These are phyloP conservation scores for Candida bentonensis DNA, from an alignment of 805 yeast genomes.

Conservation along the genomic window DNA sequence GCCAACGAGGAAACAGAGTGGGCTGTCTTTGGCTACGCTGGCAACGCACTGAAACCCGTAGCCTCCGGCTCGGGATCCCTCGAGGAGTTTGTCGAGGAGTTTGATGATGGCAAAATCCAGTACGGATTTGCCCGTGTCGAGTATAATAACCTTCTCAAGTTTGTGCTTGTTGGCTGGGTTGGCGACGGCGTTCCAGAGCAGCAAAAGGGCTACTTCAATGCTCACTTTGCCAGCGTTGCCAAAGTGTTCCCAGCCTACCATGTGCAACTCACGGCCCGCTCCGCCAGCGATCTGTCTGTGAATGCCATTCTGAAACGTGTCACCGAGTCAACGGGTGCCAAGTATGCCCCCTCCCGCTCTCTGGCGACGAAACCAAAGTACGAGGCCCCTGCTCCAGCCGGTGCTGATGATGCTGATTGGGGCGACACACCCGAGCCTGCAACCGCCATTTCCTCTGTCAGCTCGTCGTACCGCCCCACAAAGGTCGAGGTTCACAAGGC, in stretches of 20 bases:
- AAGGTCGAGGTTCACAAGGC: conserved; percentile 35
- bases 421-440: conserved; percentile 33
- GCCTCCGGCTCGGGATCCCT: conserved; percentile 50
- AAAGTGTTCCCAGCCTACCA: conserved; percentile 56
- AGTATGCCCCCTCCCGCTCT: conserved; percentile 48
- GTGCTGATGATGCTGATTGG: conserved; percentile 50
- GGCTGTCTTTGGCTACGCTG: conserved; percentile 65
- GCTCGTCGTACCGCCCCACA: conserved; percentile 54
- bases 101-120: conserved; percentile 78
- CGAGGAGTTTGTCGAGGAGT: conserved; percentile 63
- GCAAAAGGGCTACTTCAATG: conserved; percentile 28
- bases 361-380: conserved; percentile 22
- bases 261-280: conserved; percentile 94
- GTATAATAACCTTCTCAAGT: conserved; percentile 82
- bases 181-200: conserved; percentile 81
- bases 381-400: conserved; percentile 18
- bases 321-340: conserved; percentile 89
- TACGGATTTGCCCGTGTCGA: conserved; percentile 80
- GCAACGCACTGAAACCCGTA: conserved; percentile 27
- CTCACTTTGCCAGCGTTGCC: conserved; percentile 27
- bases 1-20: conserved; percentile 62
- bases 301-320: conserved; percentile 61
- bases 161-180: conserved; percentile 76
- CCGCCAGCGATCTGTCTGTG: conserved; percentile 74
- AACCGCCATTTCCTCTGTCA: conserved; percentile 25